Percentiles rank a stretch among this genome's conserved stretches.
phyloP scores from a whole-genome alignment of 202 grass and related monocot genomes.

The Eragrostis tef region DNA sequence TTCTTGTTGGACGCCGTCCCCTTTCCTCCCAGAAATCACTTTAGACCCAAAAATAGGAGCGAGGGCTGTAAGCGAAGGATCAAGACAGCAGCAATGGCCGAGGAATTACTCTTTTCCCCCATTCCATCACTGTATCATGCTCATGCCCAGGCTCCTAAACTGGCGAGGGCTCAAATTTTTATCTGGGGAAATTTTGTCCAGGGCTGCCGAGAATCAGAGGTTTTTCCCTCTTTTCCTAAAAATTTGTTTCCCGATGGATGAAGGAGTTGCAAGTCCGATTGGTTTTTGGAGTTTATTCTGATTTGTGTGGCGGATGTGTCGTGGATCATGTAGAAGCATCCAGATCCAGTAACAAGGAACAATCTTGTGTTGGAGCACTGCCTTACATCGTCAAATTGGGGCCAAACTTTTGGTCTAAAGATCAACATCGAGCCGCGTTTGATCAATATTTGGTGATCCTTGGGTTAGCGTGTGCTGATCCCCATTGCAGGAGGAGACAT shows the following conservation, averaged over 20 bases:
- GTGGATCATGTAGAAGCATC: slow-evolving; percentile 5
- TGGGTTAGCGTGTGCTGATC: not conserved
- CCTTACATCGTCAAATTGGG: not conserved
- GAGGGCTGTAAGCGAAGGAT: slow-evolving; percentile 20
- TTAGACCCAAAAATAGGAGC: slow-evolving; percentile 45
- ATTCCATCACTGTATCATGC: slow-evolving; percentile 24
- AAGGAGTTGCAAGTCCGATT: not conserved
- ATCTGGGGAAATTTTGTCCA: slow-evolving; percentile 2
- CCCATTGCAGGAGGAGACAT: slow-evolving; percentile 32
- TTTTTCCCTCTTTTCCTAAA: not conserved
- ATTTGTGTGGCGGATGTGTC: not conserved
- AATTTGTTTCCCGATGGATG: not conserved
- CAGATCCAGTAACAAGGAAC: slow-evolving; percentile 27
- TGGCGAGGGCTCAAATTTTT: slow-evolving; percentile 11
- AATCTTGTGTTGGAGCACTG: not conserved
- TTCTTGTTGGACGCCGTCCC: slow-evolving; percentile 18
- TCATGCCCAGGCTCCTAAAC: slow-evolving; percentile 30
- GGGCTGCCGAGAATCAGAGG: slow-evolving; percentile 31
- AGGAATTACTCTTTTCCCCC: slow-evolving; percentile 22
- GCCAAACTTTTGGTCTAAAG: slow-evolving; percentile 1
- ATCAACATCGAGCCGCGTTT: slow-evolving; percentile 1
- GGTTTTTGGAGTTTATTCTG: not conserved
- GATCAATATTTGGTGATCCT: slow-evolving; percentile 3
- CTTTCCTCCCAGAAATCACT: not conserved
- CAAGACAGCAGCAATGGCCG: slow-evolving; percentile 34